A percentile compares a stretch with the other conserved stretches of the same genome.
These are phyloP conservation scores for Yamadazyma triangularis DNA, from an alignment of 1,139 yeast species.

Conservation along the genomic window DNA sequence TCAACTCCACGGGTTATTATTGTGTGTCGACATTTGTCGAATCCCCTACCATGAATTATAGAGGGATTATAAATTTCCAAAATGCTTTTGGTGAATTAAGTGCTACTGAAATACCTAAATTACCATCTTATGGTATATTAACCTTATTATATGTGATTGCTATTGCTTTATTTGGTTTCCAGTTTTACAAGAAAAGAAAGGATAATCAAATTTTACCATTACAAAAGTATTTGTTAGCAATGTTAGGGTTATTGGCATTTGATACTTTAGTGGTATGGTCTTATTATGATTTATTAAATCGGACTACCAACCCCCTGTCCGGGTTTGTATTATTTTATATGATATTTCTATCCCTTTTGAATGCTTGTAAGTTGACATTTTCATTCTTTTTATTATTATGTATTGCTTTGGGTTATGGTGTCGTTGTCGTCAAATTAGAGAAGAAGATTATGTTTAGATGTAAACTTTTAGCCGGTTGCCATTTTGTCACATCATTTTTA, in stretches of 20 bases:
- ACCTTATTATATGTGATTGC: conserved; percentile 82
- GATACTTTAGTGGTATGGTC: conserved; percentile 92
- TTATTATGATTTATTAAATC: conserved; percentile 77
- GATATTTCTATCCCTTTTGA: conserved; percentile 71
- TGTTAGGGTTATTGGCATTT: conserved; percentile 74
- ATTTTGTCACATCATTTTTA: conserved; percentile 63
- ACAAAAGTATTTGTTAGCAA: conserved; percentile 84
- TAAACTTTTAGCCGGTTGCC: conserved; percentile 68
- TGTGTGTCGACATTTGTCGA: conserved; percentile 73
- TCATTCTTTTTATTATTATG: conserved; percentile 83
- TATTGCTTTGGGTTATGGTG: conserved; percentile 91
- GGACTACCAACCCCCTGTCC: conserved; percentile 47
- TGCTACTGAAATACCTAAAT: conserved; percentile 87
- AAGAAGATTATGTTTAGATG: conserved; percentile 74
- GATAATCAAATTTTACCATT: conserved; percentile 79
- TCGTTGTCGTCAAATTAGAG: conserved; percentile 81
- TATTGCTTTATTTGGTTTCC: conserved; percentile 77
- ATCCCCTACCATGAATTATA: conserved; percentile 40
- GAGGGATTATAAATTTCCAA: conserved; percentile 71
- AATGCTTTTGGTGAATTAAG: conserved; percentile 88
- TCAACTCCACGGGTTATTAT: conserved; percentile 80
- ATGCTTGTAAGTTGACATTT: conserved; percentile 78
- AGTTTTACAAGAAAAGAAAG: conserved; percentile 75
- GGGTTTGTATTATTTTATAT: conserved; percentile 70
- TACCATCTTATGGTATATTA: conserved; percentile 83